Percentiles rank a stretch among this genome's conserved stretches.
phyloP scores from a whole-genome alignment of 305 asterid species.

The Fraxinus latifolia region DNA sequence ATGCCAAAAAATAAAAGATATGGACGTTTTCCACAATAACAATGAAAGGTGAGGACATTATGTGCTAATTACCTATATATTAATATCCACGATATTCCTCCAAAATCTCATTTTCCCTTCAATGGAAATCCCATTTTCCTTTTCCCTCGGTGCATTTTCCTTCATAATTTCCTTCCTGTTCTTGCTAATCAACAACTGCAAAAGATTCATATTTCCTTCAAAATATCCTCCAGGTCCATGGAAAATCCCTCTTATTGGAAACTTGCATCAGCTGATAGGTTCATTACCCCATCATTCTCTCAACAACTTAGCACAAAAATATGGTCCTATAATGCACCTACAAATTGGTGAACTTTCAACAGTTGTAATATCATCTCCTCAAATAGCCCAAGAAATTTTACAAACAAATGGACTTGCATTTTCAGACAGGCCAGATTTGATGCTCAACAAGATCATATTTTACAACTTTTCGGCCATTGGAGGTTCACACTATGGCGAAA shows the following conservation, averaged over 20 bases:
- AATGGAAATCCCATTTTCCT: not conserved
- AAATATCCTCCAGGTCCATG: slow-evolving; percentile 14
- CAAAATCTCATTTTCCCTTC: not conserved
- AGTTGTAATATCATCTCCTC: not conserved
- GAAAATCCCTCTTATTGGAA: slow-evolving; percentile 15
- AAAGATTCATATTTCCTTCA: not conserved
- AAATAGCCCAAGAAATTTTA: not conserved
- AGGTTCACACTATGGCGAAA: not conserved
- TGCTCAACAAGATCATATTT: not conserved
- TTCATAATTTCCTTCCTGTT: not conserved
- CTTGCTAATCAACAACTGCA: not conserved
- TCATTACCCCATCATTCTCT: not conserved
- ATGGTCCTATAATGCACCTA: not conserved
- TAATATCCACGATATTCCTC: not conserved
- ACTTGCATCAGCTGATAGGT: not conserved
- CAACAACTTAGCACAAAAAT: not conserved
- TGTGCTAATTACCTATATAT: too few relatives aligned
- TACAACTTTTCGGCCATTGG: not conserved
- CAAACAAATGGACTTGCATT: not conserved
- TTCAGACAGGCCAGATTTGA: not conserved
- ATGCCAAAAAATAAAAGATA: too few relatives aligned
- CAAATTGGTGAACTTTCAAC: not conserved
- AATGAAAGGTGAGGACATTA: too few relatives aligned
- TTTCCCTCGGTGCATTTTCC: not conserved
- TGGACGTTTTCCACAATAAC: too few relatives aligned